phyloP scores from a whole-genome alignment of 129 eudicot genomes.

The Arctium lappa region DNA sequence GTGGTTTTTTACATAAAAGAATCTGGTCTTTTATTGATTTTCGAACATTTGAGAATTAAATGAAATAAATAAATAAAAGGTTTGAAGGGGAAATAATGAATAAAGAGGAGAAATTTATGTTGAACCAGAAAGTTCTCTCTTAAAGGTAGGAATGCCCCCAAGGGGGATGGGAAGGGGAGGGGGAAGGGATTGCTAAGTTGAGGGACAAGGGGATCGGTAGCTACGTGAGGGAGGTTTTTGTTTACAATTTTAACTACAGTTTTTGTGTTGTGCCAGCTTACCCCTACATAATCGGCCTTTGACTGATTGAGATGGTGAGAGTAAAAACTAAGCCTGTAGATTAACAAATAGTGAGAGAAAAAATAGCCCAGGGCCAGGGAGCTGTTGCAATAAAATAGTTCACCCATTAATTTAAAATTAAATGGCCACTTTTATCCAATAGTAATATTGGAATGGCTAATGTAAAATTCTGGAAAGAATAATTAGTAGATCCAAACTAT shows the following conservation, averaged over 20 bases:
- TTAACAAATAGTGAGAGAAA: background rate
- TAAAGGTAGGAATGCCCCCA: background rate
- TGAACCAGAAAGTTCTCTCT: background rate
- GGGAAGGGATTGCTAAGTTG: background rate
- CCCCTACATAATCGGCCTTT: background rate
- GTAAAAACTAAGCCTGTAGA: background rate
- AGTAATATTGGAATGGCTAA: background rate
- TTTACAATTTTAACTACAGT: background rate
- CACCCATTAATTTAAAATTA: background rate
- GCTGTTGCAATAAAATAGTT: background rate
- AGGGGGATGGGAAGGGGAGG: too few species aligned
- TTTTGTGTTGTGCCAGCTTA: background rate
- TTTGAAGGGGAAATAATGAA: background rate
- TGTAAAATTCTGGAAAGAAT: constrained; percentile 13
- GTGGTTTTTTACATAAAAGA: background rate
- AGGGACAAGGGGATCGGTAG: background rate
- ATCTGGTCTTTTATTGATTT: background rate
- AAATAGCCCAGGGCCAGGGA: background rate
- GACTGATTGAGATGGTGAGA: background rate
- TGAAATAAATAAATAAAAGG: too few species aligned
- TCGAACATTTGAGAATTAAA: background rate
- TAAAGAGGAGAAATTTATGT: background rate
- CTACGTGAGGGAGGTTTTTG: background rate
- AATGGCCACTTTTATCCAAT: background rate
- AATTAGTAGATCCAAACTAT: background rate